Conservation (phyloP, 768 basidiomycete species). For the Tylopilus sp. region DNA sequence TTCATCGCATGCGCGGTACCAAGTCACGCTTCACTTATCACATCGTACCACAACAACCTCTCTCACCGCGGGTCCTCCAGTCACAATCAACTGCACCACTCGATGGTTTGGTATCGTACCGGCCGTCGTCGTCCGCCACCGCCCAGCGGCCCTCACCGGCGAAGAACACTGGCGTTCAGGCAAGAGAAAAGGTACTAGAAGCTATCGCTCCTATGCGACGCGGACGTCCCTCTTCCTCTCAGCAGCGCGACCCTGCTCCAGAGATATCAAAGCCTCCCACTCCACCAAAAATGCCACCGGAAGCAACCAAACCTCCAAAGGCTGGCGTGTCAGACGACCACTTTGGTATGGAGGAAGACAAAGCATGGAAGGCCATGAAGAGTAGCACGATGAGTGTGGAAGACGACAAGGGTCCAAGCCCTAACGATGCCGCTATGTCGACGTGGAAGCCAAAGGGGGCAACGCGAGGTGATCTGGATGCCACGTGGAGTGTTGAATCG, state of each 20-base stretch:
- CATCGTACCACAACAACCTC: slow-evolving; percentile 45
- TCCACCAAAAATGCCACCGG: slow-evolving; percentile 14
- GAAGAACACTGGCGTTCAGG: slow-evolving; percentile 56
- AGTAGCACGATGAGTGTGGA: slow-evolving; percentile 12
- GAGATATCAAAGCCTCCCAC: slow-evolving; percentile 28
- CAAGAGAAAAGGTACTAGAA: slow-evolving; percentile 74
- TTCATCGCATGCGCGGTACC: slow-evolving; percentile 86
- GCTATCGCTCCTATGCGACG: slow-evolving; percentile 78
- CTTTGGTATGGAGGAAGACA: slow-evolving; percentile 42
- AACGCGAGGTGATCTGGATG: slow-evolving; percentile 25
- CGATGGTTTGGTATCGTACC: slow-evolving; percentile 40
- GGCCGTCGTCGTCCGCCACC: slow-evolving; percentile 19
- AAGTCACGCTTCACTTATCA: slow-evolving; percentile 75
- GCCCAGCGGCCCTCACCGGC: slow-evolving; percentile 17
- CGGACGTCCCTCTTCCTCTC: slow-evolving; percentile 51
- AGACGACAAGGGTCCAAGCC: slow-evolving; percentile 21
- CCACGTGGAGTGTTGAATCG: slow-evolving; percentile 41
- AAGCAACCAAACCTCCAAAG: slow-evolving; percentile 15
- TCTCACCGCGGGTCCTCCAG: slow-evolving; percentile 41
- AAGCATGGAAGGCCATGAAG: slow-evolving; percentile 45
- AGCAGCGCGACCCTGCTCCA: slow-evolving; percentile 35
- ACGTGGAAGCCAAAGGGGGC: slow-evolving; percentile 30
- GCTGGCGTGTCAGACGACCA: slow-evolving; percentile 36
- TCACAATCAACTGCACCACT: slow-evolving; percentile 28
- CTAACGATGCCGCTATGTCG: slow-evolving; percentile 21